Percentiles rank a stretch among this genome's conserved stretches.
phyloP scores from a whole-genome alignment of 106 monocot species.

The Xerophyta viscosa region DNA sequence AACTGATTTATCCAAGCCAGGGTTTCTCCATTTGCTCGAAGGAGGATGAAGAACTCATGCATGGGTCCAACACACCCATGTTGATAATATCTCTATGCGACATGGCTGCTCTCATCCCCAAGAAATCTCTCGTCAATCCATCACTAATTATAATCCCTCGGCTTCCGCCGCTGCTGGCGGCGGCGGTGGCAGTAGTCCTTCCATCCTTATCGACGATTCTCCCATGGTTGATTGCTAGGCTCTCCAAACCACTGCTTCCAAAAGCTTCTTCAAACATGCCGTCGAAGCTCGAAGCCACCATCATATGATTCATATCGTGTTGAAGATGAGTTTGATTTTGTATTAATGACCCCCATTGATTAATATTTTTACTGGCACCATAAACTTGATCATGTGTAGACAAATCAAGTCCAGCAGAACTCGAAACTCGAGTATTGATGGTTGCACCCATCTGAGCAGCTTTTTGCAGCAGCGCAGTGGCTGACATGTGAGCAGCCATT shows the following conservation, averaged over 20 bases:
- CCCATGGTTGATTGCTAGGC: too few species aligned
- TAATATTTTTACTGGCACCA: background rate
- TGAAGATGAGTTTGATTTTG: too few species aligned
- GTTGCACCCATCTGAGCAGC: constrained; percentile 76
- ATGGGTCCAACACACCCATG: constrained; percentile 39
- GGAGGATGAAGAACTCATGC: constrained; percentile 21
- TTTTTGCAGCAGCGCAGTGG: constrained; percentile 74
- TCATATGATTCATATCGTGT: too few species aligned
- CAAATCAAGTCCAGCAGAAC: constrained; percentile 18
- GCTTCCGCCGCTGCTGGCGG: constrained; percentile 5
- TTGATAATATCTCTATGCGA: constrained; percentile 47
- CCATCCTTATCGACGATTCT: constrained; percentile 9
- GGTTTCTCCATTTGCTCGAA: background rate
- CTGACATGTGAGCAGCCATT: constrained; percentile 57
- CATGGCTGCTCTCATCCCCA: constrained; percentile 53
- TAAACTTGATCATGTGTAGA: constrained; percentile 2
- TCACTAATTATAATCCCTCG: too few species aligned
- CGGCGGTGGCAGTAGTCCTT: background rate
- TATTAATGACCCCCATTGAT: too few species aligned
- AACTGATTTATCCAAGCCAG: background rate
- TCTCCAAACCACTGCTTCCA: too few species aligned
- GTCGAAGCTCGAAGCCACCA: too few species aligned
- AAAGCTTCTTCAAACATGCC: too few species aligned
- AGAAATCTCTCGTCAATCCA: constrained; percentile 64
- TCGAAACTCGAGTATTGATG: constrained; percentile 27